A percentile compares a stretch with the other conserved stretches of the same genome.
Conservation (phyloP, 1,139 yeast genomes). For the Debaryomyces sp. region DNA sequence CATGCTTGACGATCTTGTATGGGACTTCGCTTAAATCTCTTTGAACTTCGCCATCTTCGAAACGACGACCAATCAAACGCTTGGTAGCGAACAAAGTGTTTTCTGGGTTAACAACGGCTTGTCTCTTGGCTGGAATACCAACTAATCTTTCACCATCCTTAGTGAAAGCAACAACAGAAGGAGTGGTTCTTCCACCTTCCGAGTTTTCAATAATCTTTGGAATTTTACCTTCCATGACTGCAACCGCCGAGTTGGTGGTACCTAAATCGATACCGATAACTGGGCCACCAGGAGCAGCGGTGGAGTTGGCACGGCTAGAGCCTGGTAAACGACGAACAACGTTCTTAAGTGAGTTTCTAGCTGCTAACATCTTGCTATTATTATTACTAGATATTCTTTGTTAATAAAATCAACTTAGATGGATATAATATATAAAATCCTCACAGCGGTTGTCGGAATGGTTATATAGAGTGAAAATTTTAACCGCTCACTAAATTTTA, state of each 20-base stretch:
- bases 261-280: slow-evolving; percentile 99
- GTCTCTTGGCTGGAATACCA: slow-evolving; percentile 96
- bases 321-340: slow-evolving; percentile 47
- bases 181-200: slow-evolving; percentile 94
- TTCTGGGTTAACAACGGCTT: slow-evolving; percentile 94
- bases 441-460: slow-evolving; percentile 10
- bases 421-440: slow-evolving; percentile 4
- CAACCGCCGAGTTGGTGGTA: slow-evolving; percentile 99
- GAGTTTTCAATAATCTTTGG: slow-evolving; percentile 98
- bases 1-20: slow-evolving; percentile 89
- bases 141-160: slow-evolving; percentile 87
- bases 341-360: slow-evolving; percentile 46
- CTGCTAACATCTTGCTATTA: slow-evolving; percentile 41
- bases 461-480: slow-evolving; percentile 13
- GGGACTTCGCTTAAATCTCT: slow-evolving; percentile 96
- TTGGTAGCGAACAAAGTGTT: slow-evolving; percentile 93
- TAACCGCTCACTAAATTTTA: slow-evolving; percentile 16
- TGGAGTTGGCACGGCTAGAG: slow-evolving; percentile 56
- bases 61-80: slow-evolving; percentile 97
- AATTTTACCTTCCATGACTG: slow-evolving; percentile 94
- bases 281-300: slow-evolving; percentile 64
- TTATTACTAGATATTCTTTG: not conserved
- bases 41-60: slow-evolving; percentile 94
- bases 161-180: slow-evolving; percentile 94
- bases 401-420: not conserved